A percentile compares a stretch with the other conserved stretches of the same genome.
These are phyloP conservation scores for Alisma plantagoaquatica DNA, from an alignment of 106 monocot genomes.

Conservation along the genomic window DNA sequence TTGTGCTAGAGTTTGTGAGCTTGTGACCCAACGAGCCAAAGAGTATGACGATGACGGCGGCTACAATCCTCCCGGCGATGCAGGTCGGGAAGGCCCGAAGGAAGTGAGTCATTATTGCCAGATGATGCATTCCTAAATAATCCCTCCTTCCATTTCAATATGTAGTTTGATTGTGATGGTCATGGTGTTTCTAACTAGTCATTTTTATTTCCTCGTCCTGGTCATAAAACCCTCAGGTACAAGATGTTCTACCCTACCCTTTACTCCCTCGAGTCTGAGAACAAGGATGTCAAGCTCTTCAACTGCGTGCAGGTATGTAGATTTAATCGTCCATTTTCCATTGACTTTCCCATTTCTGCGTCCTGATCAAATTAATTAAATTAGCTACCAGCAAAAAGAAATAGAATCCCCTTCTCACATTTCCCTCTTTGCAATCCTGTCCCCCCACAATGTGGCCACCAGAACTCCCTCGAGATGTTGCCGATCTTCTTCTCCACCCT, in stretches of 20 bases:
- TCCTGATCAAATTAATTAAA: no score
- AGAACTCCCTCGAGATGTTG: slow-evolving; percentile 90
- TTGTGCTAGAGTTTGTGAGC: no score
- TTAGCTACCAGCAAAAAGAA: background rate
- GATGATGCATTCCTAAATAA: no score
- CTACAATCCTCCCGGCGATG: no score
- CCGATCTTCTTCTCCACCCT: slow-evolving; percentile 67
- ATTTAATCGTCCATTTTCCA: background rate
- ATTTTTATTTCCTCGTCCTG: background rate
- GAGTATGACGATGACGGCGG: no score
- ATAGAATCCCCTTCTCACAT: no score
- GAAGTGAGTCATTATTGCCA: no score
- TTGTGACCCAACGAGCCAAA: no score
- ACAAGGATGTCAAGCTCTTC: slow-evolving; percentile 91
- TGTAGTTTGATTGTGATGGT: no score
- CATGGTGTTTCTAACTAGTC: background rate
- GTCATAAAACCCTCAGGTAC: no score
- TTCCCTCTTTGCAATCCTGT: background rate
- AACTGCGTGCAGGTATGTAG: slow-evolving; percentile 90
- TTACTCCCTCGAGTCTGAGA: slow-evolving; percentile 76
- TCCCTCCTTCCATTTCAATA: no score
- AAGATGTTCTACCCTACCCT: slow-evolving; percentile 79
- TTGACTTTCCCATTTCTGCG: background rate
- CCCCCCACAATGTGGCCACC: slow-evolving; percentile 68
- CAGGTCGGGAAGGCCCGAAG: no score